Evolutionary conservation across 176 grass and related monocot genomes (phyloP).

Genomic region (Metroxylon sagu): DNA sequence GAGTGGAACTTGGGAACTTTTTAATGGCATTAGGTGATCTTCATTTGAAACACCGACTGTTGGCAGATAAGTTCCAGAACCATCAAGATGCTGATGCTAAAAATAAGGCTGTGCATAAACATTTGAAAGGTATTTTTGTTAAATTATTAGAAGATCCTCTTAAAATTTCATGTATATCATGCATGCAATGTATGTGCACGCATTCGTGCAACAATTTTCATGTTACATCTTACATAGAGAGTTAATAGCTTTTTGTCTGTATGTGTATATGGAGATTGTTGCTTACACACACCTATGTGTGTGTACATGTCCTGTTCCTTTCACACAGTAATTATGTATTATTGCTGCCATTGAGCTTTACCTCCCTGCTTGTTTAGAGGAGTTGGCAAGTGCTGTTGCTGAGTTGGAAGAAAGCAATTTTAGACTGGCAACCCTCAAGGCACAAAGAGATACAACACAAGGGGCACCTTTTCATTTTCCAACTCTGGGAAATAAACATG

Average conservation of each 20-base stretch:
- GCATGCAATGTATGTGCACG: too few species aligned
- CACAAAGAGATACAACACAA: slow-evolving; percentile 50
- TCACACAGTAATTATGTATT: background rate
- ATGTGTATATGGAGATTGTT: too few species aligned
- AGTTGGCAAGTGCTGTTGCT: slow-evolving; percentile 43
- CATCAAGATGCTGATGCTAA: slow-evolving; percentile 37
- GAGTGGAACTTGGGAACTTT: slow-evolving; percentile 41
- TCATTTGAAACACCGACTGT: slow-evolving; percentile 63
- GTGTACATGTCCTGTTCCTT: too few species aligned
- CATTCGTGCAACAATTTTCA: too few species aligned
- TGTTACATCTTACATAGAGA: too few species aligned
- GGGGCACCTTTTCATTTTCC: slow-evolving; percentile 48
- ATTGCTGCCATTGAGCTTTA: slow-evolving; percentile 8
- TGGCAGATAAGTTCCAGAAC: slow-evolving; percentile 41
- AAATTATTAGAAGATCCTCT: slow-evolving; percentile 5
- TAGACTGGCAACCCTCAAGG: slow-evolving; percentile 55
- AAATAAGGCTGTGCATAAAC: slow-evolving; percentile 63
- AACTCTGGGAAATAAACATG: slow-evolving; percentile 47
- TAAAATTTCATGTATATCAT: background rate
- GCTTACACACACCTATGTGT: too few species aligned
- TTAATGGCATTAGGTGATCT: slow-evolving; percentile 43
- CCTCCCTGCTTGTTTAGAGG: slow-evolving; percentile 53
- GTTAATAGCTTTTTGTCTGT: too few species aligned
- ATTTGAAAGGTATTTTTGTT: slow-evolving; percentile 56
- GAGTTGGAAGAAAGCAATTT: slow-evolving; percentile 70